Percentiles rank a stretch among this genome's conserved stretches.
Evolutionary conservation across 371 early-diverging fungal species (phyloP).

Genomic region (Cokeromyces recurvatus): DNA sequence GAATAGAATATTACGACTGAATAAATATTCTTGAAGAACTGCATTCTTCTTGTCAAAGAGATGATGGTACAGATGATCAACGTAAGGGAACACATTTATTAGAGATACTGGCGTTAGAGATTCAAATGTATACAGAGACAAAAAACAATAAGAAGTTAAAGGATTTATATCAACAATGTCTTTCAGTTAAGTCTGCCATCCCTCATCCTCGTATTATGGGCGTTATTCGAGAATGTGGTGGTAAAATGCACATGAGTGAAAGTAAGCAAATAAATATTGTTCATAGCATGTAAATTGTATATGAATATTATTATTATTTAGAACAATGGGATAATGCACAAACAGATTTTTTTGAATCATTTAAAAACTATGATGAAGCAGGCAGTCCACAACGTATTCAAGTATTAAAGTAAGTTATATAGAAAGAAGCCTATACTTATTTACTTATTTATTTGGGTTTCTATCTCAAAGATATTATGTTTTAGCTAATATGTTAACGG

Average conservation of each 20-base stretch:
- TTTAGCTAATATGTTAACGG: constrained; percentile 91
- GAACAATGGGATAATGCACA: constrained; percentile 92
- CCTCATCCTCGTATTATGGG: constrained; percentile 97
- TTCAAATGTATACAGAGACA: constrained; percentile 89
- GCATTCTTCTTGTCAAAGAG: constrained; percentile 73
- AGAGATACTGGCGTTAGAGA: constrained; percentile 88
- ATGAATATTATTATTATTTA: constrained; percentile 10
- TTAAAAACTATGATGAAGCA: constrained; percentile 96
- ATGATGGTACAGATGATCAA: constrained; percentile 83
- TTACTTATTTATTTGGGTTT: no score
- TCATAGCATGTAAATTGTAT: neutral
- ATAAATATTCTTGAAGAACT: constrained; percentile 72
- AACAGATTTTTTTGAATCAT: constrained; percentile 93
- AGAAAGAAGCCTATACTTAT: no score
- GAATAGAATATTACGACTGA: constrained; percentile 70
- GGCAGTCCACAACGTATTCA: constrained; percentile 90
- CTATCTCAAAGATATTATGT: constrained; percentile 71
- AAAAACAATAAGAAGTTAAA: constrained; percentile 87
- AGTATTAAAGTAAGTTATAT: constrained; percentile 72
- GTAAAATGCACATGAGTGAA: constrained; percentile 97
- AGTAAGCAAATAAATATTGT: constrained; percentile 40
- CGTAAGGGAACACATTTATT: constrained; percentile 87
- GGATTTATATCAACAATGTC: constrained; percentile 83
- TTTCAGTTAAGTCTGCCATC: constrained; percentile 87
- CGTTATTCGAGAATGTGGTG: constrained; percentile 94